phyloP scores from a whole-genome alignment of 768 basidiomycete genomes.

The Suillus cothurnatus region DNA sequence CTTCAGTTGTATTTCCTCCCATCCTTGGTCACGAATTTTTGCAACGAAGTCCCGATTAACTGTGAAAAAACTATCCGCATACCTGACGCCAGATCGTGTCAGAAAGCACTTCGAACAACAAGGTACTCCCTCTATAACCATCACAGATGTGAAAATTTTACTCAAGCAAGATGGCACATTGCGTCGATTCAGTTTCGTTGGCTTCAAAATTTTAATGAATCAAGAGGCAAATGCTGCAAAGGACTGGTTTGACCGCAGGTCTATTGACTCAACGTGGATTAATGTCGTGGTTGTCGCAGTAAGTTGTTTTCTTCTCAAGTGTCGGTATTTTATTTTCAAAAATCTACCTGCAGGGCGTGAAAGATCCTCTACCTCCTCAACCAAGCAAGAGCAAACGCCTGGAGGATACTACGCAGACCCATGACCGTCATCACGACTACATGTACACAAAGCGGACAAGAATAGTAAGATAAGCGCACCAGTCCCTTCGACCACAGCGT shows the following conservation, averaged over 20 bases:
- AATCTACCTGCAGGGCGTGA: constrained; percentile 53
- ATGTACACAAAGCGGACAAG: constrained; percentile 26
- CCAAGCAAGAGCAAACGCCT: constrained; percentile 72
- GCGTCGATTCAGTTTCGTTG: constrained; percentile 89
- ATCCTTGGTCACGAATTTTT: neutral
- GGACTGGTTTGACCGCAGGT: constrained; percentile 85
- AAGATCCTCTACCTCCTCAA: constrained; percentile 65
- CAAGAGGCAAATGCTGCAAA: constrained; percentile 73
- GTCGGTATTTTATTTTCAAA: constrained; percentile 6
- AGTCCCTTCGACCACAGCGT: constrained; percentile 29
- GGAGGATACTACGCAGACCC: constrained; percentile 8
- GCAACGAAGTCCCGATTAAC: constrained; percentile 78
- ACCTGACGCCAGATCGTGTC: constrained; percentile 64
- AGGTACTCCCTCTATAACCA: constrained; percentile 61
- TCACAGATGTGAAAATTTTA: constrained; percentile 88
- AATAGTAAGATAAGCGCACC: constrained; percentile 8
- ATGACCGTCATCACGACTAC: neutral
- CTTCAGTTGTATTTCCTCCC: no score
- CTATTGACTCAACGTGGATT: constrained; percentile 78
- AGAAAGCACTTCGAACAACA: constrained; percentile 67
- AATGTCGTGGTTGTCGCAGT: constrained; percentile 82
- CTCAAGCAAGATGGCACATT: constrained; percentile 76
- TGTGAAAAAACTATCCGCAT: constrained; percentile 76
- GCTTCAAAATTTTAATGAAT: constrained; percentile 82
- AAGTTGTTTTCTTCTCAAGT: constrained; percentile 25